Percentiles rank a stretch among this genome's conserved stretches.
Conservation (phyloP, 768 basidiomycete species). For the Serendipita indica region DNA sequence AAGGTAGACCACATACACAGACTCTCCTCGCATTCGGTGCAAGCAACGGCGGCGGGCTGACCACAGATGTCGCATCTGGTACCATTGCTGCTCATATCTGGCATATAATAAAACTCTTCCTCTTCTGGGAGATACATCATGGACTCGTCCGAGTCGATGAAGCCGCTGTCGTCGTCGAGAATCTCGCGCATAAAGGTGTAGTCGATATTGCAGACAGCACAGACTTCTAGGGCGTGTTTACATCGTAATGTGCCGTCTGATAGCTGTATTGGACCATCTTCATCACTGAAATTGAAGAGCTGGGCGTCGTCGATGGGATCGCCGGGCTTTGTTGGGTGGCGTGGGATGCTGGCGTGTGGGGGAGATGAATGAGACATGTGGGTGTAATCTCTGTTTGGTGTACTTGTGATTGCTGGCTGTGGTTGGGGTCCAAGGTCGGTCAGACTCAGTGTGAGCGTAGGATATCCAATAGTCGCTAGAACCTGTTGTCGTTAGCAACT, state of each 20-base stretch:
- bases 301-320: background rate
- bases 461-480: too few species aligned
- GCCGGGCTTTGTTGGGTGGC: too few species aligned
- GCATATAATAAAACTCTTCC: too few species aligned
- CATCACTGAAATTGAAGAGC: background rate
- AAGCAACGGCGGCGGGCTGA: background rate
- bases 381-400: too few species aligned
- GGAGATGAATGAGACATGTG: too few species aligned
- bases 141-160: background rate
- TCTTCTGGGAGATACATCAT: background rate
- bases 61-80: background rate
- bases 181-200: background rate
- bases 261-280: background rate
- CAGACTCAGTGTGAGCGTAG: too few species aligned
- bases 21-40: background rate
- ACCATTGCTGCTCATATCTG: background rate
- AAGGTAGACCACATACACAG: background rate
- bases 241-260: background rate
- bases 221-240: background rate
- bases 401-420: too few species aligned
- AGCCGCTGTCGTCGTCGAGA: background rate
- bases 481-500: too few species aligned
- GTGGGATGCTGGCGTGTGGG: too few species aligned
- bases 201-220: background rate
- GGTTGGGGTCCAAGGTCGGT: too few species aligned